Evolutionary conservation across 2,329 filamentous ascomycete species (phyloP), one percentile per base, ranked within the genome.

Genomic region (Penicillium glabrum): DNA sequence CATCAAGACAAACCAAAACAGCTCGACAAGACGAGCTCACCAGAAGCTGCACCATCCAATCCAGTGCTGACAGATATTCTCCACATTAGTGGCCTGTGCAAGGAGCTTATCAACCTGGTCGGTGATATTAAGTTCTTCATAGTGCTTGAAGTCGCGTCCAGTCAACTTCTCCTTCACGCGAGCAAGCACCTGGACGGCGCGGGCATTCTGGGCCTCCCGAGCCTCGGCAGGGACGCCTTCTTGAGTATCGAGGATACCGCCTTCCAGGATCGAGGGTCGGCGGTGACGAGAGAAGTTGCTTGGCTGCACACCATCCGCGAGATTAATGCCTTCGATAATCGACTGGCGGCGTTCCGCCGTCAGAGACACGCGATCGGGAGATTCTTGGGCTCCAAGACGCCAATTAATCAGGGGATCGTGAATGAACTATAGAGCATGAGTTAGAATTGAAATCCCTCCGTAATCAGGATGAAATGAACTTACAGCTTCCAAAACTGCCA

Each of bases 41-140:
- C 93, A 98, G 83, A 97, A 98, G 77, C 91, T 96, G 78, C 93
- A 98, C 93, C 93, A 98, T 62, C 95, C 95, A 67, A 98, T 96
- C 74, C 97, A 99, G 79, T 98, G 95, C 81, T 98, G 95, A 73
- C 95, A 99, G 60, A 99, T 80, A 74, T 98, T 98, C 83, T 98
- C 95, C 67, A 98, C 81, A 71, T 95, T 97, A 7, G 95, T 99
- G 23, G 95, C 95, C 79, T 99, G 93, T 60, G 89, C 88, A 67
- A 99, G 89, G 68, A 99, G 80, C 75, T 96, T 93, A 75, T 96
- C 93, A 5, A 99, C 96, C 77, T 99, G 95, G 60, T 86, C 86
- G 54, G 90, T 87, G 23, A 96, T 87, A 56, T 87, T 88, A 61
- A 99, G 82, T 77, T 98, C 93, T 68, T 96, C 89, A 46, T 84